phyloP scores from a whole-genome alignment of 2,329 filamentous ascomycete genomes.

The Aureobasidium sp. region DNA sequence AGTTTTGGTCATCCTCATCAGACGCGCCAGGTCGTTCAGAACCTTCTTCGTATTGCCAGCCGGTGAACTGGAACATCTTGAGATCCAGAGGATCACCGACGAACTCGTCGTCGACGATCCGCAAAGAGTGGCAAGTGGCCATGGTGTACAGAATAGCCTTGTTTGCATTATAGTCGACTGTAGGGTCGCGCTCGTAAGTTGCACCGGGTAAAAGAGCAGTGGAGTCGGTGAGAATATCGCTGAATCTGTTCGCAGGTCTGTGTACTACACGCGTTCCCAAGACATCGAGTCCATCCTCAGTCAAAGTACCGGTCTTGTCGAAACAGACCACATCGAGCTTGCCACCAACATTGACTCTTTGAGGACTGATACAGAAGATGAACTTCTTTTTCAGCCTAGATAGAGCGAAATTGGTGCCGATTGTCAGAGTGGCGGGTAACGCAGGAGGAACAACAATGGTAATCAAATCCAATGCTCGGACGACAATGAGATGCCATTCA shows the following conservation, averaged over 20 bases:
- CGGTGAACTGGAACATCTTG: slow-evolving; percentile 98
- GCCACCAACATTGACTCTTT: slow-evolving; percentile 91
- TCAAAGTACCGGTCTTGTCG: slow-evolving; percentile 97
- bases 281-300: slow-evolving; percentile 91
- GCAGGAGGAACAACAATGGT: slow-evolving; percentile 97
- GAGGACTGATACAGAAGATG: slow-evolving; percentile 96
- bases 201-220: slow-evolving; percentile 51
- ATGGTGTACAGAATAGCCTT: slow-evolving; percentile 82
- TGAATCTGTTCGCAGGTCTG: slow-evolving; percentile 57
- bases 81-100: slow-evolving; percentile 90
- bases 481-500: slow-evolving; percentile 82
- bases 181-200: slow-evolving; percentile 52
- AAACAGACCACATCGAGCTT: slow-evolving; percentile 97
- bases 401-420: slow-evolving; percentile 92
- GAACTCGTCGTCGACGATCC: slow-evolving; percentile 78
- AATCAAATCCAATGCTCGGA: slow-evolving; percentile 88
- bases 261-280: slow-evolving; percentile 78
- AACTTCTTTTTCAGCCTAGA: slow-evolving; percentile 77
- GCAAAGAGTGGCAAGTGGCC: slow-evolving; percentile 92
- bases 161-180: slow-evolving; percentile 53
- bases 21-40: slow-evolving; percentile 55
- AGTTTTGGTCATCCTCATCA: slow-evolving; percentile 67
- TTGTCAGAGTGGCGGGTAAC: slow-evolving; percentile 87
- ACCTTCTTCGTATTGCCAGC: slow-evolving; percentile 88
- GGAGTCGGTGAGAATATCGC: slow-evolving; percentile 65